Conservation (phyloP, 208 protist genomes). For the Naegleria gruberi region DNA sequence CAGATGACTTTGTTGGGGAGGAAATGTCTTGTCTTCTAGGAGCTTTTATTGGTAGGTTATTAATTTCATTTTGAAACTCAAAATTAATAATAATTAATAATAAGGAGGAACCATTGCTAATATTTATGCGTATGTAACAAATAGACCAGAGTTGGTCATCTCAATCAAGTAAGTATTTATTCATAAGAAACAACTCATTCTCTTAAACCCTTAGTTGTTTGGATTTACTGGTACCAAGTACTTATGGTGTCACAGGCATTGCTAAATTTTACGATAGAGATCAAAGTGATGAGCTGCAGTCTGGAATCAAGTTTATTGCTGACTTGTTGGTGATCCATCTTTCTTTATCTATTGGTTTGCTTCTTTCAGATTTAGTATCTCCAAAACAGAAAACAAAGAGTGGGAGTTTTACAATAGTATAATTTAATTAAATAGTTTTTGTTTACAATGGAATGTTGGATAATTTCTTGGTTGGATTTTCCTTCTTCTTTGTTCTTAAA, state of each 20-base stretch:
- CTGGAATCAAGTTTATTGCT: background rate
- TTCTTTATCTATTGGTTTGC: background rate
- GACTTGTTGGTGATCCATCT: background rate
- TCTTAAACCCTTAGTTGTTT: background rate
- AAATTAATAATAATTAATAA: too few relatives aligned
- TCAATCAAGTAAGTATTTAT: background rate
- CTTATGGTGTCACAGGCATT: background rate
- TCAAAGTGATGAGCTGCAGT: background rate
- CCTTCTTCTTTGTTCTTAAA: constrained; percentile 66
- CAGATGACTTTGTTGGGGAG: background rate
- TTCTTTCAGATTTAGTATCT: background rate
- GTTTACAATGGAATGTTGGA: constrained; percentile 84
- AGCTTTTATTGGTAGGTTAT: background rate
- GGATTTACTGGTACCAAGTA: background rate
- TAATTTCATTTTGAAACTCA: background rate
- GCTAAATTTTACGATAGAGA: background rate
- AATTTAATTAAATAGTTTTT: background rate
- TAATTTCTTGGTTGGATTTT: constrained; percentile 82
- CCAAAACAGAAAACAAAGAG: background rate
- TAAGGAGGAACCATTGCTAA: background rate
- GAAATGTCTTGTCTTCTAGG: background rate
- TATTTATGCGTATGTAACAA: background rate
- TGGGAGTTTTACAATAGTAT: background rate
- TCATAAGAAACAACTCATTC: background rate
- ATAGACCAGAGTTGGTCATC: background rate